Base-by-base conservation (phyloP, 257 asterid genomes). In the Cordia subcordata region DNA sequence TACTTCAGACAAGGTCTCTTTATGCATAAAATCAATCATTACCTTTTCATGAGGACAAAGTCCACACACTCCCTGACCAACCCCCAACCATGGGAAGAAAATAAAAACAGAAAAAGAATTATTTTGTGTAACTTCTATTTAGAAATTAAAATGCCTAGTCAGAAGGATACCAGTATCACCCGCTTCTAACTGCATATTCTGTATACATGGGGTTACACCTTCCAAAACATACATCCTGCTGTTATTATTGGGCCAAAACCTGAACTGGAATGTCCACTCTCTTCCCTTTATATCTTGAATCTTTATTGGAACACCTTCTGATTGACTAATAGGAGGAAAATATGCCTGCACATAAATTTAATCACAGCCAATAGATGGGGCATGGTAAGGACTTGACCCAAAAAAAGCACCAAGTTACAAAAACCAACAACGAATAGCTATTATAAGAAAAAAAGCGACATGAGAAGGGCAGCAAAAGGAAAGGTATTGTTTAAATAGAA, bases 161-260 rank as follows among this genome's bases (percentile, higher is more conserved):
- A 27, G 35, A 27, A 22, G 63, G 40, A 58, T 91, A 93, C 99
- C 99, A 51, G 97, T 89, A 76, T 93, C 99, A 39, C 99, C 99
- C 59, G 99, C 99, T 79, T 89, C 92, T 68, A 93, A 74, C 69
- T 85, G 95, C 97, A 89, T 83, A 75, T 84, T 90, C 69, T 93
- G 97, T 70, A 93, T 93, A 86, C 99, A 93, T 53, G 99, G 97
- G 55, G 99, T 93, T 47, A 93, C 96, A 18, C 99, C 99, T 77
- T 93, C 99, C 82, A 93, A 74, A 35, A 93, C 99, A 68, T 93
- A 93, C 99, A 93, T 93, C 61, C 99, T 79, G 79, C 97, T 93
- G 80, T 93, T 89, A 71, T 93, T 93, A 65, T 93, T 93, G 42
- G 99, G 99, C 99, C 99, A 93, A 74, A 93, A 93, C 57, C 99